Percentiles rank a stretch among this genome's conserved stretches.
These are phyloP conservation scores for Dendrothele bispora DNA, from an alignment of 768 basidiomycete species.

Conservation along the genomic window DNA sequence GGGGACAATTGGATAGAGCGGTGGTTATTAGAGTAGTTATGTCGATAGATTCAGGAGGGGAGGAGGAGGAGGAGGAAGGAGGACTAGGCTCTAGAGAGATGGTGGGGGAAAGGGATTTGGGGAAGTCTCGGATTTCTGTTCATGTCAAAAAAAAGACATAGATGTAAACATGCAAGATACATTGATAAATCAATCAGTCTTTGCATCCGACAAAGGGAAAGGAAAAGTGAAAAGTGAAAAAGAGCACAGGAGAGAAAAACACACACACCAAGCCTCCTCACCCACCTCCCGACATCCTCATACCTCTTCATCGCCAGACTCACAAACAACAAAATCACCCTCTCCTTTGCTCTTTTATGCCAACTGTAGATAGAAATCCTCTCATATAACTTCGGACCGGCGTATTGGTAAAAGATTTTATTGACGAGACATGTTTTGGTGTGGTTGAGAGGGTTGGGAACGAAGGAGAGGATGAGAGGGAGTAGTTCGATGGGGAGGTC, in stretches of 20 bases:
- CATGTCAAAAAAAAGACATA: too few relatives aligned
- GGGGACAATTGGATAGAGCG: constrained; percentile 61
- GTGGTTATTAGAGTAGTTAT: constrained; percentile 39
- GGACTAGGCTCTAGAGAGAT: too few relatives aligned
- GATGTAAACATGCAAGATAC: neutral
- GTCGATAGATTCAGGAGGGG: too few relatives aligned
- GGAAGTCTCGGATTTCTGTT: constrained; percentile 78
- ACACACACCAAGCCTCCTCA: constrained; percentile 57
- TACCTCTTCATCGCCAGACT: constrained; percentile 57
- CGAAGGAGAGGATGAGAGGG: constrained; percentile 49
- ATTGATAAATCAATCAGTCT: neutral
- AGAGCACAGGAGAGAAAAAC: constrained; percentile 4
- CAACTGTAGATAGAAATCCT: constrained; percentile 65
- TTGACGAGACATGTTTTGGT: constrained; percentile 56
- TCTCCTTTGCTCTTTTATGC: constrained; percentile 65
- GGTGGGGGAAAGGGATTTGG: constrained; percentile 49
- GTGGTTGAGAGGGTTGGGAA: constrained; percentile 55
- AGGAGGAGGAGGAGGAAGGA: too few relatives aligned
- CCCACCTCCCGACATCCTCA: constrained; percentile 56
- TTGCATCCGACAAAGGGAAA: too few relatives aligned
- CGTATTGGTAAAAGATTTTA: constrained; percentile 51
- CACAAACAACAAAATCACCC: constrained; percentile 58
- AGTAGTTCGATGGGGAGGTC: constrained; percentile 71
- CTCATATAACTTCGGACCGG: constrained; percentile 54
- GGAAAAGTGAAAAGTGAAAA: too few relatives aligned